phyloP scores from a whole-genome alignment of 2,329 filamentous ascomycete species.

The Celoporthe dispersa region DNA sequence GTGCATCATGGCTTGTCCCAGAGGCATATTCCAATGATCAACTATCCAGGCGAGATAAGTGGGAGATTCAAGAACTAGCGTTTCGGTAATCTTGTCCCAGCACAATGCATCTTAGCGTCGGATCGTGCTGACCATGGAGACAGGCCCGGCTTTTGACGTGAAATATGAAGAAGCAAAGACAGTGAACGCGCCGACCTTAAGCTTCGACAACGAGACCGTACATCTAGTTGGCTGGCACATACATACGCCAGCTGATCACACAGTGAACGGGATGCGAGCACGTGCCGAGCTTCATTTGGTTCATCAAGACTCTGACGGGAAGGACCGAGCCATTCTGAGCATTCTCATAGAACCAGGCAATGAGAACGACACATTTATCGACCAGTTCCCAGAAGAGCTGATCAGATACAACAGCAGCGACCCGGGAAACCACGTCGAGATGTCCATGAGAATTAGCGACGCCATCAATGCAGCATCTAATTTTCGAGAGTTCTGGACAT shows the following conservation, averaged over 20 bases:
- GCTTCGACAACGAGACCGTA: slow-evolving; percentile 50
- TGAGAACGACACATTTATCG: slow-evolving; percentile 44
- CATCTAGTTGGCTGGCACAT: slow-evolving; percentile 57
- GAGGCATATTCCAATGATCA: slow-evolving; percentile 47
- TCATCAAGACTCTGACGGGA: slow-evolving; percentile 47
- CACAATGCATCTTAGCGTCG: not conserved
- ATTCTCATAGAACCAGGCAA: slow-evolving; percentile 51
- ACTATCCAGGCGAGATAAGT: slow-evolving; percentile 41
- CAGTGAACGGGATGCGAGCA: slow-evolving; percentile 45
- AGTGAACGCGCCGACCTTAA: slow-evolving; percentile 45
- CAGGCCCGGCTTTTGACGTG: slow-evolving; percentile 33
- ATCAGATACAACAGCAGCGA: slow-evolving; percentile 44
- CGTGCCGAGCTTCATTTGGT: slow-evolving; percentile 56
- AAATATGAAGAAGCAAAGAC: slow-evolving; percentile 35
- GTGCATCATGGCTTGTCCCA: slow-evolving; percentile 45
- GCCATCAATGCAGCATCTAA: slow-evolving; percentile 43
- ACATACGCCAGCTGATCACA: slow-evolving; percentile 55
- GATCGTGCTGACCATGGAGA: not conserved
- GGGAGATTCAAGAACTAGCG: slow-evolving; percentile 54
- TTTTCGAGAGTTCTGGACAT: slow-evolving; percentile 53
- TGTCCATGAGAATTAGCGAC: slow-evolving; percentile 37
- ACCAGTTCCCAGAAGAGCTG: slow-evolving; percentile 44
- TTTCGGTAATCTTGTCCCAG: slow-evolving; percentile 51
- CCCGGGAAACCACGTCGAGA: not conserved
- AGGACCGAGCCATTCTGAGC: slow-evolving; percentile 50